Evolutionary conservation across 768 basidiomycete species (phyloP), one percentile per base, ranked within the genome.

Genomic region (Ramaria rubella): DNA sequence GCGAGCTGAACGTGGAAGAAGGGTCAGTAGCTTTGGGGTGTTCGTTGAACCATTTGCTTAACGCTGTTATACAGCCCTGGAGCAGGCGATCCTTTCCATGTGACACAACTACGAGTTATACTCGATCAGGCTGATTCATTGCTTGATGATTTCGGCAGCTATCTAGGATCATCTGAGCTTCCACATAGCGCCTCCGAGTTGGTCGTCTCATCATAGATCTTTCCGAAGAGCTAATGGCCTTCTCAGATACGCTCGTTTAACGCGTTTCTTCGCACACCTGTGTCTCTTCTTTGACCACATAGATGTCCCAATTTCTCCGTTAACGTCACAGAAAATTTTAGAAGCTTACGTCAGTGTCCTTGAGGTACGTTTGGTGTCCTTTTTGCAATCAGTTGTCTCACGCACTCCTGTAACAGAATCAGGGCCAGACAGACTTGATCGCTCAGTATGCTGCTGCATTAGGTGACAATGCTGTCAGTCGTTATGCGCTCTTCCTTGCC

Each of bases 381-480:
- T 46, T 14, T 34, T 29, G 21, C 5, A 15, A 19, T n/a, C 36
- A 6, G n/a, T 53, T 11, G 44, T 24, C 29, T 45, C 33, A 24
- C 15, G 45, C 2, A 33, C 33, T 48, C 27, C 49, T 52, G 52
- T 36, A n/a, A 11, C 61, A 88, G 85, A 75, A 76, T 40, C 86
- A 89, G 17, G 89, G 87, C 17, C 78, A 94, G 69, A 79, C 90
- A 31, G 82, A 87, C 40, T 78, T 98, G 17, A 93, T 98, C 12
- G 94, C 95, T 0, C 82, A 96, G 76, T 98, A 99, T 68, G 93
- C 93, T 5, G 83, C 90, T 14, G 90, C 90, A 27, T 73, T 98
- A 21, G 90, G 93, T 5, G 86, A 91, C 64, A 91, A 92, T 60
- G 93, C 93, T 2, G 84, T 95, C 34, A 88, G 93, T 63, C 86